Base-by-base conservation (phyloP, 2,329 filamentous ascomycete genomes). In the Colletotrichum karsti region DNA sequence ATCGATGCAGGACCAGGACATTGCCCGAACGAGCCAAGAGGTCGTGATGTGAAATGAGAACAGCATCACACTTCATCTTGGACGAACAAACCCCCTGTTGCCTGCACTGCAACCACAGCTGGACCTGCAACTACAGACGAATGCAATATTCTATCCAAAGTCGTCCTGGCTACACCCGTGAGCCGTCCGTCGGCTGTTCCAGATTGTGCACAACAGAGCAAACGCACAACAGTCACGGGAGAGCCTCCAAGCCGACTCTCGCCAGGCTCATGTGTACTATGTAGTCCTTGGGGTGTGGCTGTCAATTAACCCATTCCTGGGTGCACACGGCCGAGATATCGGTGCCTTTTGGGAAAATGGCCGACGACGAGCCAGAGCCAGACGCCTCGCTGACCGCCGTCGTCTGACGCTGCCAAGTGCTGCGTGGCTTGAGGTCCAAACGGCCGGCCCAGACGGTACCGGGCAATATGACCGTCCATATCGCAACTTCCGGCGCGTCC, bases 321-420 rank as follows among this genome's bases (percentile, higher is more conserved):
- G 59, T 53, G 35, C 59, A 57, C 50, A 35, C 35, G 51, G 53
- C 44, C 53, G 60, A 67, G 50, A 48, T 53, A 54, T 44, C 63
- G 60, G 60, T 41, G 64, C 64, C 44, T 46, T 24, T 58, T 9
- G 44, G 28, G 60, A 46, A 53, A 44, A 53, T 67, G 63, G 64
- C 53, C 59, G 44, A 67, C 24, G 20, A 18, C 28, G n/a, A n/a
- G n/a, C n/a, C n/a, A n/a, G 28, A 44, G 55, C 46, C 59, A 26
- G 48, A 57, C 41, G 42, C 51, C 51, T 63, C 59, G 18, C 28
- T 67, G 35, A 44, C 51, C 59, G 22, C 42, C 42, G 42, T 53
- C 53, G 53, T 64, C 61, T 58, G 46, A 59, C 50, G 44, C 60
- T 44, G 18, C 18, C 28, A 30, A 41, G 20, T 39, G 44, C 39